Evolutionary conservation across 148 eudicot genomes (phyloP), one percentile per base, ranked within the genome.

Genomic region (Arbutus unedo): DNA sequence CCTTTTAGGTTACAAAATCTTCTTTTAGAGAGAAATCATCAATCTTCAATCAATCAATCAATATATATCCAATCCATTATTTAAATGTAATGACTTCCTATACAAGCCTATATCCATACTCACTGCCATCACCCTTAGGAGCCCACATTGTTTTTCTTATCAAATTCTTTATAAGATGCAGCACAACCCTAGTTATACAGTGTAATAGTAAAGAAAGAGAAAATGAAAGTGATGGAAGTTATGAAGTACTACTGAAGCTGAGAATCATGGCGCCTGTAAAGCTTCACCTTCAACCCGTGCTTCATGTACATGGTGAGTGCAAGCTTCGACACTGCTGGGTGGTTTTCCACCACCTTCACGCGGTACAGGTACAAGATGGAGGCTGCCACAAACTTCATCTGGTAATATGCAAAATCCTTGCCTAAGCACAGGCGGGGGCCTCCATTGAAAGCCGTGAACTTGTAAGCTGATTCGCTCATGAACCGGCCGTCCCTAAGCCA

Each of bases 301-400:
- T 96, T 94, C 92, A 96, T 90, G 90, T 96, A 96, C 99, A 96
- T 94, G 53, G 99, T 96, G 13, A 96, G 84, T 2, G 99, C 98
- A 54, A 96, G 96, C 90, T 94, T 96, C 5, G 99, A 97, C 48
- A 70, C 86, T 71, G 92, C 98, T 0, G 88, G 88, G 54, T 94
- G 99, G 73, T 86, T 86, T 68, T 90, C 82, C 50, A 74, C 91
- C 70, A 96, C 93, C 81, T 82, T 86, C 23, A 94, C 97, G 5
- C 82, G 89, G 84, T 94, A 96, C 9, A 90, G 89, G 80, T 74
- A 88, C 70, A 96, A 80, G 76, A 96, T 92, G 18, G 99, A 91
- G 76, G 98, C 98, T 0, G 99, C 98, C 6, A 76, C 97, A 67
- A 90, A 96, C 84, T 96, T 96, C 99, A 96, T 94, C 64, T 96